These are phyloP conservation scores for Penicillium steckii DNA, from an alignment of 495 filamentous ascomycete species.

Conservation along the genomic window DNA sequence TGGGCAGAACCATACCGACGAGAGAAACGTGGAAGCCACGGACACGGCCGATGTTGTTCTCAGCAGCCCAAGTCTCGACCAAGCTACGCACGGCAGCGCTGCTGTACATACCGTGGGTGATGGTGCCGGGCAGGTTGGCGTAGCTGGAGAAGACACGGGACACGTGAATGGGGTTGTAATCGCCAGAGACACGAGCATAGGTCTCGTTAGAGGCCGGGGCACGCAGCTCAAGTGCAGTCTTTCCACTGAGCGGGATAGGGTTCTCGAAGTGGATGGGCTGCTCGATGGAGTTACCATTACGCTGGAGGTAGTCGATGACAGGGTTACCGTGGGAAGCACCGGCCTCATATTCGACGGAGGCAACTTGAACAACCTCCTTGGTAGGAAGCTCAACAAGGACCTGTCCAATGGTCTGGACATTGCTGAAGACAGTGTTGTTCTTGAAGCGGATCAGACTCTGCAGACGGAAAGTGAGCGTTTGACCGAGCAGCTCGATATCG, in stretches of 20 bases:
- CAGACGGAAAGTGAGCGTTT: constrained; percentile 95
- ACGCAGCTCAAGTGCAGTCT: constrained; percentile 78
- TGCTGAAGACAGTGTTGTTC: constrained; percentile 89
- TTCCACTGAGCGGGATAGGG: constrained; percentile 90
- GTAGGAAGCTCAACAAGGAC: constrained; percentile 93
- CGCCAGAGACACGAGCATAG: constrained; percentile 94
- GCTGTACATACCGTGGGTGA: constrained; percentile 99
- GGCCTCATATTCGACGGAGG: constrained; percentile 90
- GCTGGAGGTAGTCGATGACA: constrained; percentile 92
- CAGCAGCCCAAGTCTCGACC: constrained; percentile 99
- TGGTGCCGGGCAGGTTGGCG: constrained; percentile 91
- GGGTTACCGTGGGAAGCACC: constrained; percentile 91
- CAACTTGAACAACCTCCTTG: constrained; percentile 95
- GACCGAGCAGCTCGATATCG: constrained; percentile 79
- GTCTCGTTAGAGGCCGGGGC: constrained; percentile 98
- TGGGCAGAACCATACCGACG: constrained; percentile 96
- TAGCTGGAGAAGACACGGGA: constrained; percentile 94
- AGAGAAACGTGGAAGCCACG: constrained; percentile 93
- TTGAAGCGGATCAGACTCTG: constrained; percentile 90
- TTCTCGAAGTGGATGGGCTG: constrained; percentile 98
- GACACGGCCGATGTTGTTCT: constrained; percentile 97
- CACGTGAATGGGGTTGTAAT: constrained; percentile 99
- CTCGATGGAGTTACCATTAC: constrained; percentile 89
- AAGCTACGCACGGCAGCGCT: constrained; percentile 95
- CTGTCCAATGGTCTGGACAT: constrained; percentile 88